phyloP scores from a whole-genome alignment of 345 rosid genomes.

The Cardamine chenopodiifolia region DNA sequence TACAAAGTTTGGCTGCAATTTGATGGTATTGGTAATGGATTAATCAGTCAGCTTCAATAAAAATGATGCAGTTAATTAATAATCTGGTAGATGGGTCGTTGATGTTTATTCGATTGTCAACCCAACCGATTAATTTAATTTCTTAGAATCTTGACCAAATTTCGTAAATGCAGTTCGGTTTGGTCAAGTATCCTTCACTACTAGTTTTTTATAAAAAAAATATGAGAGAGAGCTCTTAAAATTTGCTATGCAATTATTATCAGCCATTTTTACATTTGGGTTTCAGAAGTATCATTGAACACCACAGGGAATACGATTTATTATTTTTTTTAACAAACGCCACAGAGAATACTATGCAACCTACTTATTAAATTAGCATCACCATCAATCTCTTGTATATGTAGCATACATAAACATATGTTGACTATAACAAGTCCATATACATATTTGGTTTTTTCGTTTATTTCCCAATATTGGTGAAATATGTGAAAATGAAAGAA shows the following conservation, averaged over 20 bases:
- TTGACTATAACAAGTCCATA: neutral
- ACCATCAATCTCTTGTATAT: constrained; percentile 3
- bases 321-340: neutral
- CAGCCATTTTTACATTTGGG: constrained; percentile 15
- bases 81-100: neutral
- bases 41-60: neutral
- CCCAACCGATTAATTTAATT: neutral
- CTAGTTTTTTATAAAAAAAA: neutral
- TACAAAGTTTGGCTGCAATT: constrained; percentile 35
- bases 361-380: constrained; percentile 18
- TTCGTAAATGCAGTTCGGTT: constrained; percentile 7
- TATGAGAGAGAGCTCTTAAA: constrained; percentile 2
- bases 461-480: neutral
- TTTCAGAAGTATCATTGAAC: constrained; percentile 21
- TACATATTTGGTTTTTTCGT: neutral
- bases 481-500: neutral
- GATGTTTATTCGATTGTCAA: neutral
- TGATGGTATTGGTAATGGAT: constrained; percentile 6
- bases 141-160: constrained; percentile 7
- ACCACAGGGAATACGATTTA: neutral
- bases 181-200: constrained; percentile 27
- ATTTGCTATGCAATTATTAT: constrained; percentile 27
- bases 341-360: constrained; percentile 42
- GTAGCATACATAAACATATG: neutral
- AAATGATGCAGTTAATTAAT: neutral